Evolutionary conservation across 495 filamentous ascomycete species (phyloP).

Genomic region (Penicillium alfredii): DNA sequence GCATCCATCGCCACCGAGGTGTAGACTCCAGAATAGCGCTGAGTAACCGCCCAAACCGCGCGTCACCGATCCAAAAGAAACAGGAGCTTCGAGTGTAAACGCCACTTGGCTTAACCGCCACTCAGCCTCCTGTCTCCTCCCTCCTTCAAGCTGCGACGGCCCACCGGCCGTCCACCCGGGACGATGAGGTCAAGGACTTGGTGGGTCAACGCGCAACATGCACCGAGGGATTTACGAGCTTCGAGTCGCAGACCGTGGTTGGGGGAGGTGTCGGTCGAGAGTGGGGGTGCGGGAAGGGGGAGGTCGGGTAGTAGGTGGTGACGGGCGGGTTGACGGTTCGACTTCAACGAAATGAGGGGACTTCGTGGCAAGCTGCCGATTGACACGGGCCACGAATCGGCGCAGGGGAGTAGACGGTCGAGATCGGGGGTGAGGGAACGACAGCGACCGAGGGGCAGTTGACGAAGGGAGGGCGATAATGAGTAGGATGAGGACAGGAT

Average conservation of each 20-base stretch:
- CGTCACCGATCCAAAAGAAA: too few relatives aligned
- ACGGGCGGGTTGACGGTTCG: too few relatives aligned
- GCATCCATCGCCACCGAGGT: conserved; percentile 50
- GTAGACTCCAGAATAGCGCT: neutral
- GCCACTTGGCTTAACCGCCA: conserved; percentile 5
- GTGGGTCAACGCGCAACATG: conserved; percentile 16
- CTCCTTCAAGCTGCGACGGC: conserved; percentile 38
- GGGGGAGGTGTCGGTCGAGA: neutral
- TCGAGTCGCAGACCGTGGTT: too few relatives aligned
- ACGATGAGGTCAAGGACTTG: conserved; percentile 19
- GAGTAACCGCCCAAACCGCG: conserved; percentile 2
- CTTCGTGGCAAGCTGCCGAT: too few relatives aligned
- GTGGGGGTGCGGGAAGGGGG: neutral
- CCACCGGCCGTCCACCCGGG: conserved; percentile 42
- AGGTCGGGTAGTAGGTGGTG: too few relatives aligned
- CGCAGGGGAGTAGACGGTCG: too few relatives aligned
- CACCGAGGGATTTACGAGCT: conserved; percentile 1
- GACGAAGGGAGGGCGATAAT: neutral
- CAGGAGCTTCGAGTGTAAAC: neutral
- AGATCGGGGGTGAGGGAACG: too few relatives aligned
- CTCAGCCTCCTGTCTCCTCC: conserved; percentile 28
- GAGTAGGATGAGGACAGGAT: neutral
- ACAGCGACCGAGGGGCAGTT: too few relatives aligned
- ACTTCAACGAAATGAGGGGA: too few relatives aligned
- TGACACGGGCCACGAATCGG: too few relatives aligned